These are phyloP conservation scores for Drosera spatulata DNA, from an alignment of 179 eudicot genomes.

Conservation along the genomic window DNA sequence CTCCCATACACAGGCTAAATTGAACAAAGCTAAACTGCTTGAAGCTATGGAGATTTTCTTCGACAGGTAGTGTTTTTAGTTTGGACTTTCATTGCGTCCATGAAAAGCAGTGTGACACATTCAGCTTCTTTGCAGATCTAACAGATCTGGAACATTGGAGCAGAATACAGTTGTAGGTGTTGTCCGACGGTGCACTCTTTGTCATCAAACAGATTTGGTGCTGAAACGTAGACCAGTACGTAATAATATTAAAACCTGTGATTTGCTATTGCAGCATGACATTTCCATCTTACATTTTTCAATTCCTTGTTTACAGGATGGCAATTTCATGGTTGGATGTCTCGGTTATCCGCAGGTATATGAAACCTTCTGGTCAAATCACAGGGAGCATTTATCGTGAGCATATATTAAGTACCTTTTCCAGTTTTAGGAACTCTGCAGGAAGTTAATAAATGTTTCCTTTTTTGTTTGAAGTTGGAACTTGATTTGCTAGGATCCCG, in stretches of 20 bases:
- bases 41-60: slow-evolving; percentile 87
- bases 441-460: neutral
- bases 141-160: slow-evolving; percentile 49
- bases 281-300: neutral
- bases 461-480: neutral
- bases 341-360: slow-evolving; percentile 82
- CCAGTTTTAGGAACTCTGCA: neutral
- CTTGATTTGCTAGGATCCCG: neutral
- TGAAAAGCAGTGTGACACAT: slow-evolving; percentile 2
- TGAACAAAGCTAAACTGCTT: slow-evolving; percentile 69
- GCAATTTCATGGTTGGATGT: slow-evolving; percentile 97
- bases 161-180: slow-evolving; percentile 45
- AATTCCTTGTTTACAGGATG: slow-evolving; percentile 58
- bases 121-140: slow-evolving; percentile 37
- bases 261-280: slow-evolving; percentile 47
- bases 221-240: slow-evolving; percentile 73
- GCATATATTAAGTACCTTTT: neutral
- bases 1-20: slow-evolving; percentile 48
- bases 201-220: slow-evolving; percentile 81
- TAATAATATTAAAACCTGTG: neutral
- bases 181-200: slow-evolving; percentile 61
- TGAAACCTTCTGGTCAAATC: slow-evolving; percentile 6
- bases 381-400: slow-evolving; percentile 2
- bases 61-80: slow-evolving; percentile 43
- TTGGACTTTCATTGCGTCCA: slow-evolving; percentile 4